A percentile compares a stretch with the other conserved stretches of the same genome.
phyloP scores from a whole-genome alignment of 306 rosid genomes.

The Cicer judaicum region DNA sequence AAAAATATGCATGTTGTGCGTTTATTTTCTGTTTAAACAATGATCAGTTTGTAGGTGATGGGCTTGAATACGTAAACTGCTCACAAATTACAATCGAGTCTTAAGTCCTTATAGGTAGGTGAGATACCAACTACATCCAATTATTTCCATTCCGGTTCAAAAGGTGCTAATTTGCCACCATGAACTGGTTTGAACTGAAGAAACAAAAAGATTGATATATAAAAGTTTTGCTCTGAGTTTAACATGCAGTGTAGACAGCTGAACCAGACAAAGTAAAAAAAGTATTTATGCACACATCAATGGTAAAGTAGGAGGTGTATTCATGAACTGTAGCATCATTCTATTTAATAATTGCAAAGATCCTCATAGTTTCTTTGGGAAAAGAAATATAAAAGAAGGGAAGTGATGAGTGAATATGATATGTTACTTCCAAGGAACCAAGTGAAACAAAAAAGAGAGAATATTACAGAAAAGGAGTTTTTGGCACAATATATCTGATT shows the following conservation, averaged over 20 bases:
- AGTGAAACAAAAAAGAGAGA: not conserved
- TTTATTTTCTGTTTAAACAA: slow-evolving; percentile 29
- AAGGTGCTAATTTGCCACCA: slow-evolving; percentile 14
- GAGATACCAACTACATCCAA: not conserved
- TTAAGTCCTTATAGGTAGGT: not conserved
- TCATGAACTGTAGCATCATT: slow-evolving; percentile 16
- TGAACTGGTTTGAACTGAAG: not conserved
- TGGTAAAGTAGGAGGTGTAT: not conserved
- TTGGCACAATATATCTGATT: slow-evolving; percentile 15
- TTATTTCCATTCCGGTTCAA: not conserved
- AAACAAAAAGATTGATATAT: not conserved
- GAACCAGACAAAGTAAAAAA: not conserved
- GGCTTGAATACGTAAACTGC: not conserved
- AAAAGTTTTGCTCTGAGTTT: not conserved
- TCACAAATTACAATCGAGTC: not conserved
- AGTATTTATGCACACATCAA: not conserved
- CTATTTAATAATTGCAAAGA: slow-evolving; percentile 13
- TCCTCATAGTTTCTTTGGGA: slow-evolving; percentile 16
- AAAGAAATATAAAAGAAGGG: slow-evolving; percentile 6
- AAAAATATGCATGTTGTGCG: not conserved
- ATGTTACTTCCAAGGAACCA: slow-evolving; percentile 18
- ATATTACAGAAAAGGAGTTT: not conserved
- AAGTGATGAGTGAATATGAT: not conserved
- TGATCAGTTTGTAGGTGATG: not conserved
- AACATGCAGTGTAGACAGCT: slow-evolving; percentile 21